phyloP scores from a whole-genome alignment of 2,329 filamentous ascomycete species.

The Didymella lethalis region DNA sequence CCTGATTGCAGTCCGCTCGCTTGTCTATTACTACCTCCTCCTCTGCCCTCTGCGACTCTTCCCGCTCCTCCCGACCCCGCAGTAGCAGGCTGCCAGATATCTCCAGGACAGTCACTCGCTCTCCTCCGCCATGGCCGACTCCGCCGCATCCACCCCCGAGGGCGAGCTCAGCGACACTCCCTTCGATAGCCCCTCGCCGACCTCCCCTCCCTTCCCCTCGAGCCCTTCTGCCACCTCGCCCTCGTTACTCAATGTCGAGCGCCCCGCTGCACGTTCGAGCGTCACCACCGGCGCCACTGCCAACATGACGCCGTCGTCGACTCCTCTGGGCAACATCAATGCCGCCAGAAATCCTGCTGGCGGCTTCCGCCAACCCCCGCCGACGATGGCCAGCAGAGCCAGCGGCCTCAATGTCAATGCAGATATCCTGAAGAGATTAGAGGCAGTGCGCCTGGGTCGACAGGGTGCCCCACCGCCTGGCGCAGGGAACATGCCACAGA shows the following conservation, averaged over 20 bases:
- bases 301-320: slow-evolving; percentile 82
- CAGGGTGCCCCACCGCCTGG: slow-evolving; percentile 62
- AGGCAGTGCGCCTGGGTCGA: slow-evolving; percentile 71
- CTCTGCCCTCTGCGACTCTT: slow-evolving; percentile 12
- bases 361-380: slow-evolving; percentile 39
- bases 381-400: slow-evolving; percentile 55
- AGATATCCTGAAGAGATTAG: slow-evolving; percentile 74
- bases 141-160: slow-evolving; percentile 42
- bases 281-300: slow-evolving; percentile 61
- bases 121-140: slow-evolving; percentile 38
- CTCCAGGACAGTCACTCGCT: slow-evolving; percentile 9
- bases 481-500: slow-evolving; percentile 34
- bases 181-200: slow-evolving; percentile 44
- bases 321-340: slow-evolving; percentile 78
- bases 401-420: slow-evolving; percentile 61
- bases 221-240: slow-evolving; percentile 33
- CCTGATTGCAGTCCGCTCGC: slow-evolving; percentile 19
- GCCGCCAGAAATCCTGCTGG: slow-evolving; percentile 64
- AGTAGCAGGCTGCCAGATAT: slow-evolving; percentile 20
- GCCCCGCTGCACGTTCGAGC: slow-evolving; percentile 65
- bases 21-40: slow-evolving; percentile 20
- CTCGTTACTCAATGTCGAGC: slow-evolving; percentile 44
- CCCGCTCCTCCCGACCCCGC: slow-evolving; percentile 27
- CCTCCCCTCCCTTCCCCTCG: slow-evolving; percentile 38
- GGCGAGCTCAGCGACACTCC: slow-evolving; percentile 43